Percentiles rank a stretch among this genome's conserved stretches.
phyloP scores from a whole-genome alignment of 192 early-diverging fungal genomes.

The Coemansia sp. region DNA sequence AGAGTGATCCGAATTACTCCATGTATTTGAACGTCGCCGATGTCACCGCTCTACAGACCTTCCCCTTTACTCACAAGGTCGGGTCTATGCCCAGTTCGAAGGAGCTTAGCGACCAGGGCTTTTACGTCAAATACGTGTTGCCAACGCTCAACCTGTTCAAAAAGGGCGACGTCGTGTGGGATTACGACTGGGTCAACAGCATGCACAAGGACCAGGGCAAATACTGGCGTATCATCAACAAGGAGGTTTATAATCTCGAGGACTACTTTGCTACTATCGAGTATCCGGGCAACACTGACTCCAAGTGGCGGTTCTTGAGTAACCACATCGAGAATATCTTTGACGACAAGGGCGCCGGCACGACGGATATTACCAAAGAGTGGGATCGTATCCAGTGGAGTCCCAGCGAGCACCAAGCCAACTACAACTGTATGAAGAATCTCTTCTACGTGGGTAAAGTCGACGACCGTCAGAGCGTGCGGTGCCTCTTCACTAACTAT shows the following conservation, averaged over 20 bases:
- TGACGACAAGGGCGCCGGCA: slow-evolving; percentile 54
- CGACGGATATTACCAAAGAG: slow-evolving; percentile 47
- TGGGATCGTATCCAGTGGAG: slow-evolving; percentile 49
- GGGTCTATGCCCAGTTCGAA: slow-evolving; percentile 24
- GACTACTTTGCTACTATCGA: slow-evolving; percentile 54
- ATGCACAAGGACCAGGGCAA: slow-evolving; percentile 54
- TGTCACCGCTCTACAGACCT: slow-evolving; percentile 23
- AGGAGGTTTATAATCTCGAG: slow-evolving; percentile 70
- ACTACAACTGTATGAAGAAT: slow-evolving; percentile 77
- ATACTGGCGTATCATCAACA: slow-evolving; percentile 64
- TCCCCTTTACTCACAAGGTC: slow-evolving; percentile 12
- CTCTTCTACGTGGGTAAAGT: slow-evolving; percentile 84
- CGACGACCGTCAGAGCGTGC: slow-evolving; percentile 74
- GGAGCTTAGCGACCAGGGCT: slow-evolving; percentile 31
- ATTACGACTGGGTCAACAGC: slow-evolving; percentile 59
- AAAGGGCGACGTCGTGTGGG: slow-evolving; percentile 68
- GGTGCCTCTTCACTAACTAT: slow-evolving; percentile 86
- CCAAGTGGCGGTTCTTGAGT: slow-evolving; percentile 59
- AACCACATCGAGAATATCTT: slow-evolving; percentile 22
- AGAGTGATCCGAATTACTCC: slow-evolving; percentile 31
- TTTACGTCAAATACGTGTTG: slow-evolving; percentile 26
- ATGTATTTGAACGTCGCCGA: slow-evolving; percentile 17
- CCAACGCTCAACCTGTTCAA: slow-evolving; percentile 30
- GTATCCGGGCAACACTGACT: slow-evolving; percentile 23
- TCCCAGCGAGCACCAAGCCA: slow-evolving; percentile 27